Base-by-base conservation (phyloP, 495 filamentous ascomycete genomes). In the Neurospora sp. region DNA sequence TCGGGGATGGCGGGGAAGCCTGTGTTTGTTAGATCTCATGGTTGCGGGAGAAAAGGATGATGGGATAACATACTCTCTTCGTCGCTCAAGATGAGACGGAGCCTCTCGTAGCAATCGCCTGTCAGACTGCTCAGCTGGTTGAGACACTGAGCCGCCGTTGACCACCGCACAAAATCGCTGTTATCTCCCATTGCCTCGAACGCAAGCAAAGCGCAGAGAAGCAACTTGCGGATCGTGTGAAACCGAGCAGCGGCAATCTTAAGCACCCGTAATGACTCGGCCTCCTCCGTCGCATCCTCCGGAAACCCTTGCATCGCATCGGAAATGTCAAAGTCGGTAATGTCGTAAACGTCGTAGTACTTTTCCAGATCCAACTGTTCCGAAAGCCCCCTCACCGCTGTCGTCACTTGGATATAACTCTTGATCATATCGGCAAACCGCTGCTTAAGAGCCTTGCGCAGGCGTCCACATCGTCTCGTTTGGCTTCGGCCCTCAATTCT, bases 341-440 rank as follows among this genome's bases (percentile, higher is more conserved):
- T 90, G 76, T 98, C 94, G 76, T 97, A 97, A 42, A 97, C 91
- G 76, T 97, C 94, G 73, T 92, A 90, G 79, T 94, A 97, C 82
- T 93, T 96, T 69, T 94, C 94, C 16, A 97, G 83, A 76, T 97
- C 92, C 68, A 89, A 84, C 74, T 91, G 87, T 78, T 94, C 89
- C 2, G 93, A 88, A 41, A 97, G 88, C 7, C 87, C 88, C 77
- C 90, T 90, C 39, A 98, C 81, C 9, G 83, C 85, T 40, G 85
- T 84, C 71, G 89, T 91, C 10, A 91, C 88, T 75, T 90, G 87
- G 70, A 90, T 87, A 76, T 92, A 91, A 14, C 87, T 87, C 61
- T 89, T 85, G 35, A 97, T 90, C 74, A 92, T 87, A 10, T 90
- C 85, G 41, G 87, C 86, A 59, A 97, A 86, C 71, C 88, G 89